Conservation (phyloP, 2,329 filamentous ascomycete species). For the Colletotrichum sp. region DNA sequence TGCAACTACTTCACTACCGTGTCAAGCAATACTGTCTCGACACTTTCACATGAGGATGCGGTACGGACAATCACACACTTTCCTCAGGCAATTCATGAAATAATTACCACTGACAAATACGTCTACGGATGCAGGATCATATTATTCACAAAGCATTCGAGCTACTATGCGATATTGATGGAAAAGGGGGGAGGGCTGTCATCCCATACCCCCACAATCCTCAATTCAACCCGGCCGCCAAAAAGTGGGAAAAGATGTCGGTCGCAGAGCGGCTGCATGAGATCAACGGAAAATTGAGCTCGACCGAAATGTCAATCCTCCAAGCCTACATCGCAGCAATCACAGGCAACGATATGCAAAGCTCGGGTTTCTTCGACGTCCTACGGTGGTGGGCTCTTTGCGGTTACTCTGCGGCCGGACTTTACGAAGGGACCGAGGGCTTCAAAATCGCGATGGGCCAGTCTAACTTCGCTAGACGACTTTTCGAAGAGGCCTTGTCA, state of each 20-base stretch:
- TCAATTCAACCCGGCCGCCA: constrained; percentile 1
- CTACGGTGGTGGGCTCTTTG: constrained; percentile 25
- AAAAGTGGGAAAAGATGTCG: constrained; percentile 28
- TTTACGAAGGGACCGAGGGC: constrained; percentile 22
- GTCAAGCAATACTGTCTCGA: no score
- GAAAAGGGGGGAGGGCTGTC: no score
- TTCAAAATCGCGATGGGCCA: constrained; percentile 34
- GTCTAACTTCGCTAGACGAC: constrained; percentile 26
- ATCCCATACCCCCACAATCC: no score
- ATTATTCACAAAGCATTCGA: no score
- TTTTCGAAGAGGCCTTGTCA: constrained; percentile 30
- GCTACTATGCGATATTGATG: no score
- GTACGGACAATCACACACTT: no score
- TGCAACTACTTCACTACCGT: no score
- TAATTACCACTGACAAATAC: no score
- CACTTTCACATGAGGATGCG: no score
- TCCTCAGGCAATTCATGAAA: no score
- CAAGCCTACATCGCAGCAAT: constrained; percentile 28
- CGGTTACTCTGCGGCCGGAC: constrained; percentile 24
- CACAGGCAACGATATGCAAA: constrained; percentile 27
- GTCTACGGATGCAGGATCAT: no score
- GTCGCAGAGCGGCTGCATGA: constrained; percentile 32
- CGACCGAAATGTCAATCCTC: constrained; percentile 28
- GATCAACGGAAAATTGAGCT: constrained; percentile 28
- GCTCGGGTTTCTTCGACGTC: constrained; percentile 25